phyloP scores from a whole-genome alignment of 78 protist genomes.

The Isochrysis galbana region DNA sequence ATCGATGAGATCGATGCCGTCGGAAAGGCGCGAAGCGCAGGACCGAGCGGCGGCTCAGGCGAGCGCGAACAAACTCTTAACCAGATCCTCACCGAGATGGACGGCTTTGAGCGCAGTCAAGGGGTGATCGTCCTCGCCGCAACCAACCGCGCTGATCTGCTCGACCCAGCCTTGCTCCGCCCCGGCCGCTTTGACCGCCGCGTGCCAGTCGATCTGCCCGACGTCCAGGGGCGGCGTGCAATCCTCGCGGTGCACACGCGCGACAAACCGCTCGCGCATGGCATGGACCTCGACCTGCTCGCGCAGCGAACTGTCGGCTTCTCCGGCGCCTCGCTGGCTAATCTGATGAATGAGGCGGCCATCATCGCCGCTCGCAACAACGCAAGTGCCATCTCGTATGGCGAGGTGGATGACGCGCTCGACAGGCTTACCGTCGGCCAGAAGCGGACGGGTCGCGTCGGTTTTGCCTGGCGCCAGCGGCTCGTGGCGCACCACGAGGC shows the following conservation, averaged over 20 bases:
- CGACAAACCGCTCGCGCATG: conserved; percentile 45
- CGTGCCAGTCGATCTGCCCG: conserved; percentile 87
- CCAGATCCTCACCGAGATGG: conserved; percentile 97
- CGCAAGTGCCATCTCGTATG: neutral
- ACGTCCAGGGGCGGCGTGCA: conserved; percentile 73
- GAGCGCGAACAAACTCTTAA: conserved; percentile 96
- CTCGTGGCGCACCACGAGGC: conserved; percentile 17
- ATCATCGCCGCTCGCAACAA: conserved; percentile 50
- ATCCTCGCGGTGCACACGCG: conserved; percentile 87
- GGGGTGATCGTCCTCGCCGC: conserved; percentile 93
- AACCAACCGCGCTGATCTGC: conserved; percentile 85
- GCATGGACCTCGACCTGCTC: conserved; percentile 38
- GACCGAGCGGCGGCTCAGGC: conserved; percentile 55
- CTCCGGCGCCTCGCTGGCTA: conserved; percentile 51
- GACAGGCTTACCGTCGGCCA: conserved; percentile 56
- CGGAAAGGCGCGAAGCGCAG: conserved; percentile 24
- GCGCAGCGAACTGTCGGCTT: conserved; percentile 51
- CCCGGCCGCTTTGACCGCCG: conserved; percentile 93
- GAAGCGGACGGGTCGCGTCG: neutral
- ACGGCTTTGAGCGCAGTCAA: conserved; percentile 79
- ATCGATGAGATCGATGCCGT: conserved; percentile 89
- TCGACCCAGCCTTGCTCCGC: conserved; percentile 92
- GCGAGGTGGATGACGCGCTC: conserved; percentile 37
- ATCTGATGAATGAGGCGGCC: conserved; percentile 61
- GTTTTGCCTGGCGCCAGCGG: neutral